Evolutionary conservation across 2,329 filamentous ascomycete species (phyloP), one percentile per base, ranked within the genome.

Genomic region (Talaromyces sp.): DNA sequence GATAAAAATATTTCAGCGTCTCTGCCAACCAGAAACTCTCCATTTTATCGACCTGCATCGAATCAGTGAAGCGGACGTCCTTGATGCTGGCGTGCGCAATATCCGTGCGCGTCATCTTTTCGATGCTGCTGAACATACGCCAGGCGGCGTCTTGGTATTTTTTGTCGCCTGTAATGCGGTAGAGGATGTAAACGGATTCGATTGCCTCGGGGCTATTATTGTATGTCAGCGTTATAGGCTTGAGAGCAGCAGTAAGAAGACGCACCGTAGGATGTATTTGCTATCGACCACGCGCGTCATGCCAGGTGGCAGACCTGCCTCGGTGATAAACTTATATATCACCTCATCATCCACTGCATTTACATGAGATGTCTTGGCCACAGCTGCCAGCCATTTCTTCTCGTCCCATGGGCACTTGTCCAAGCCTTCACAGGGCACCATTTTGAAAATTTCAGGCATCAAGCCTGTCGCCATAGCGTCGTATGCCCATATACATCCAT

Each of bases 401-500:
- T 86, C 81, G 67, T 87, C 78, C 85, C 85, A 88, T 2, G 74
- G 69, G 71, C 86, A 88, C 13, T 73, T 62, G 6, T 76, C 70
- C 6, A 70, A 62, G n/a, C 77, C 69, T 13, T 74, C 70, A 71
- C 86, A 89, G 10, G 82, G 77, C 6, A 83, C 75, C 65, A 86
- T 79, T 52, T 83, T 76, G 67, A 86, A 84, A 14, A 80, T 75
- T 71, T 89, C 87, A 1, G 86, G 85, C 86, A 89, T 88, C 64
- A 89, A 83, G 1, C 86, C 86, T 1, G 83, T 78, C 0, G 85
- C 83, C 65, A 84, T 83, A 8, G 80, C 75, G 65, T 84, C 81
- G 73, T 89, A 89, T 0, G 85, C 83, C 85, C 86, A 89, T 35
- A 88, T 83, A 70, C 86, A 89, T 2, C 84, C 84, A 62, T 88